Evolutionary conservation across 2,329 filamentous ascomycete species (phyloP).

Genomic region (Trichophyton verrucosum): DNA sequence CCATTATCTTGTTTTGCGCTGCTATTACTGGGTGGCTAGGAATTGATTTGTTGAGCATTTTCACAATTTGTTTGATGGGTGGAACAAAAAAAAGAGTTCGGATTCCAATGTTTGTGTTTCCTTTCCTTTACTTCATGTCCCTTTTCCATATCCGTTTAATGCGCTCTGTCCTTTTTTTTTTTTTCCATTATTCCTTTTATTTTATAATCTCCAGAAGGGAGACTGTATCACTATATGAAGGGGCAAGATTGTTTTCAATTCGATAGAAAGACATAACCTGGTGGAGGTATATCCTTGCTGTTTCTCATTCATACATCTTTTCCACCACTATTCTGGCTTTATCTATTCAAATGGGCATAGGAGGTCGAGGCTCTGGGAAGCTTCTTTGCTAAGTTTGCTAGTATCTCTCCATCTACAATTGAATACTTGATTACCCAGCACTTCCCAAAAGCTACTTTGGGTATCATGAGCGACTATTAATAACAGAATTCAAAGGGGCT

Average conservation of each 20-base stretch:
- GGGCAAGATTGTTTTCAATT: neutral
- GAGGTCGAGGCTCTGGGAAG: neutral
- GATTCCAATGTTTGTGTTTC: neutral
- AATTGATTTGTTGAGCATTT: slow-evolving; percentile 4
- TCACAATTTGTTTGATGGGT: slow-evolving; percentile 1
- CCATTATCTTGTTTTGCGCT: slow-evolving; percentile 2
- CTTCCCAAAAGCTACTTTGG: neutral
- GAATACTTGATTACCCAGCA: neutral
- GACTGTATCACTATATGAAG: slow-evolving; percentile 4
- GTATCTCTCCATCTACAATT: neutral
- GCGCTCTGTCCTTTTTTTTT: neutral
- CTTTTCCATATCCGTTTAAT: neutral
- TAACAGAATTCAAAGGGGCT: neutral
- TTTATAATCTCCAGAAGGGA: neutral
- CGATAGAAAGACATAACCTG: neutral
- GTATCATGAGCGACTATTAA: neutral
- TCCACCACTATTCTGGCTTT: neutral
- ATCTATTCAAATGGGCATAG: neutral
- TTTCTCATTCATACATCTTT: neutral
- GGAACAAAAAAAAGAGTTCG: neutral
- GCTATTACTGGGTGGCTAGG: slow-evolving; percentile 1
- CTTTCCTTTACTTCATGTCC: neutral
- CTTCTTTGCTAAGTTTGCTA: neutral
- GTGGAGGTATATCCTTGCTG: neutral
- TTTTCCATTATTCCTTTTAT: neutral